Base-by-base conservation (phyloP, 176 grass and related monocot species). In the Tuctoria greenei region DNA sequence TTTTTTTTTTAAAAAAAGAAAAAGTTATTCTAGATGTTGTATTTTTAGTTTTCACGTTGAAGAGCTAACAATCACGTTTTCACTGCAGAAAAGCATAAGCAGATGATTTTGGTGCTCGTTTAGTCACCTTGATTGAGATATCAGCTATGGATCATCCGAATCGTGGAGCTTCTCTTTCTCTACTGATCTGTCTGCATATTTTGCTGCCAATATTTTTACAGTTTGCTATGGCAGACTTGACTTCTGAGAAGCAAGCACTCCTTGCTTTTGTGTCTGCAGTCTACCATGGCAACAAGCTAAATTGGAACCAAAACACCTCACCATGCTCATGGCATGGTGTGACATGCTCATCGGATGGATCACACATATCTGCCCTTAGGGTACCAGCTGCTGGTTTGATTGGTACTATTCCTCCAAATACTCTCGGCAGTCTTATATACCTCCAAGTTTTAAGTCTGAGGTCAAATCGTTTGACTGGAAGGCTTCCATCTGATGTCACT, bases 321-420 rank as follows among this genome's bases (percentile, higher is more conserved):
- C 35, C 90, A 54, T 99, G 96, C 77, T 92, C 87, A 38, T 99
- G 96, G 96, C 89, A 92, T 86, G 96, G 96, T 34, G 89, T 99
- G 40, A 81, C 56, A 82, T 99, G 96, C 67, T 66, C 85, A 50
- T 28, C 21, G 4, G 88, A 95, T 69, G 64, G 38, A 69, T 86
- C 87, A 25, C 80, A 35, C 73, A 77, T 95, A 81, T 66, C 64
- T 42, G 80, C 89, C 54, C 82, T 99, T 55, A 81, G 96, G 64
- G 82, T 99, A 54, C 96, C 96, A 66, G 96, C 82, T 66, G 78
- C 86, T 74, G 96, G 92, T 64, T 72, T 99, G 72, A 79, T 80
- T 73, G 96, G 96, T 80, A 63, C 39, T 39, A 82, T 95, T 88
- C 96, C 87, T 85, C 63, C 69, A 24, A 90, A 95, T 81, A 95